A percentile compares a stretch with the other conserved stretches of the same genome.
These are phyloP conservation scores for Lycium ferocissimum DNA, from an alignment of 257 asterid species.

Conservation along the genomic window DNA sequence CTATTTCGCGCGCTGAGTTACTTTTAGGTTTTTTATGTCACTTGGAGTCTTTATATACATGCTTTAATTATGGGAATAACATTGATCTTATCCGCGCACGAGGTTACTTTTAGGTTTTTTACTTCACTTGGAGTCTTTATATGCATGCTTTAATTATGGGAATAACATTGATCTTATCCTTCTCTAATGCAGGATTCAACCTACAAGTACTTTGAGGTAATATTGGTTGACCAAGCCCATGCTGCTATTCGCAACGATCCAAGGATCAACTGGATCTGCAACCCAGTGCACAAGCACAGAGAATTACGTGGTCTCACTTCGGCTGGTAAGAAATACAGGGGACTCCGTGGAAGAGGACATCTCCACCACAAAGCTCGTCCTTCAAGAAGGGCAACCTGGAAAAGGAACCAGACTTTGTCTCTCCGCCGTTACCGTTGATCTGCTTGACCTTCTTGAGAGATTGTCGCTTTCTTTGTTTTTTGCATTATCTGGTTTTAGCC, in stretches of 20 bases:
- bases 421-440: slow-evolving; percentile 24
- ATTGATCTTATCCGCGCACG: neutral
- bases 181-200: neutral
- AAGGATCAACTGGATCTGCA: slow-evolving; percentile 31
- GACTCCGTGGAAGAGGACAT: slow-evolving; percentile 30
- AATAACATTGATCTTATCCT: neutral
- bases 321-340: slow-evolving; percentile 29
- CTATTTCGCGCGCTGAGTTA: neutral
- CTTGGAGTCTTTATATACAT: neutral
- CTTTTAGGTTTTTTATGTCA: too few relatives aligned
- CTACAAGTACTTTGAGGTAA: slow-evolving; percentile 28
- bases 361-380: slow-evolving; percentile 25
- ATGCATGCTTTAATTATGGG: neutral
- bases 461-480: neutral
- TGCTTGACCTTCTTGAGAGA: neutral
- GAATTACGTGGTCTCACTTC: slow-evolving; percentile 29
- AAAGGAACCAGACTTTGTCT: slow-evolving; percentile 25
- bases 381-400: slow-evolving; percentile 29
- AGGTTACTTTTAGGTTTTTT: too few relatives aligned
- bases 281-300: slow-evolving; percentile 29
- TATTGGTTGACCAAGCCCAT: slow-evolving; percentile 24
- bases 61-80: neutral
- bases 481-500: neutral
- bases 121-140: too few relatives aligned
- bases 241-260: slow-evolving; percentile 30